Evolutionary conservation across 345 rosid genomes (phyloP).

Genomic region (Dimocarpus longan): DNA sequence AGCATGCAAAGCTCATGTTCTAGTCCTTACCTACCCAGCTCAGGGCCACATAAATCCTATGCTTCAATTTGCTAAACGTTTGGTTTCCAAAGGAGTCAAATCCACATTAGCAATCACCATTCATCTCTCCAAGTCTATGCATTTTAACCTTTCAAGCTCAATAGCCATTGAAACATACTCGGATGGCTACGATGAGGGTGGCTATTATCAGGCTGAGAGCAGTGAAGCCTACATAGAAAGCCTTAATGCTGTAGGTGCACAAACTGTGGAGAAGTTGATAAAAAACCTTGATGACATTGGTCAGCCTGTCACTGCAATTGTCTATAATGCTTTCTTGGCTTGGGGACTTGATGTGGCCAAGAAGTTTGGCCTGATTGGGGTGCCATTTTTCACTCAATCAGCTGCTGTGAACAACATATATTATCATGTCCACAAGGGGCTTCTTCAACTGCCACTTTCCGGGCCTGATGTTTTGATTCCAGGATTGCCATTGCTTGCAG

Average conservation of each 20-base stretch:
- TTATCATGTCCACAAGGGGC: conserved; percentile 29
- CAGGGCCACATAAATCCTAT: conserved; percentile 31
- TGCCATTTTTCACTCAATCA: conserved; percentile 36
- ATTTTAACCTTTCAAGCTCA: background rate
- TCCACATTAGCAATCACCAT: conserved; percentile 8
- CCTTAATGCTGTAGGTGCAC: conserved; percentile 19
- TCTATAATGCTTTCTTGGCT: conserved; percentile 30
- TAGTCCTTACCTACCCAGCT: conserved; percentile 11
- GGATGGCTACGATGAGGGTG: conserved; percentile 33
- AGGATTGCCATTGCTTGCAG: conserved; percentile 34
- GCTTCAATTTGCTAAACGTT: conserved; percentile 23
- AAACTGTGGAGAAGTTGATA: conserved; percentile 17
- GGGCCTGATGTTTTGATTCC: conserved; percentile 26
- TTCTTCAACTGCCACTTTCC: conserved; percentile 22
- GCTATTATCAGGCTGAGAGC: conserved; percentile 14
- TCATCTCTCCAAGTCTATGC: conserved; percentile 18
- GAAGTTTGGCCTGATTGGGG: conserved; percentile 26
- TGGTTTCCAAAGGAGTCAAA: conserved; percentile 12
- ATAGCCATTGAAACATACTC: conserved; percentile 21
- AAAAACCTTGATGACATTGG: conserved; percentile 12
- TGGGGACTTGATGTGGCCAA: conserved; percentile 40
- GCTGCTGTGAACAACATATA: conserved; percentile 36
- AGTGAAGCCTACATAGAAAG: conserved; percentile 5
- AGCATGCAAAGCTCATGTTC: conserved; percentile 8
- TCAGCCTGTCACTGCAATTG: conserved; percentile 23